Evolutionary conservation across 768 basidiomycete species (phyloP), one percentile per base, ranked within the genome.

Genomic region (Auriculariales sp.): DNA sequence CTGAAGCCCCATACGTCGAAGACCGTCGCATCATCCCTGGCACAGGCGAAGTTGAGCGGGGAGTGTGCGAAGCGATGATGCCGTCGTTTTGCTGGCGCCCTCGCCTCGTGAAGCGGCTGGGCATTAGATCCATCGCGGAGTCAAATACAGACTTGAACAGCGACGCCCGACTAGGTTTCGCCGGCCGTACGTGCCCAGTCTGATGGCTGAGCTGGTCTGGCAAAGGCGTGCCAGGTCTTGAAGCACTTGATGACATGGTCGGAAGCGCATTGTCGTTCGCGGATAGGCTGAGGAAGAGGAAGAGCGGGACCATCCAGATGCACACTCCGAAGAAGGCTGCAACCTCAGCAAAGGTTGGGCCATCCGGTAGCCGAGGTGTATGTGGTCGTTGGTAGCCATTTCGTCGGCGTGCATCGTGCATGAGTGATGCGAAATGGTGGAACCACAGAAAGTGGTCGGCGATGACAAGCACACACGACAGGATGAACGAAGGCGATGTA

Each of bases 201-300:
- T n/a, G 29, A 4, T 47, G 46, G 70, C n/a, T n/a, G n/a, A 28
- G 68, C 65, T 12, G 66, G 50, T 45, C 52, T 46, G 0, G 55
- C 44, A 61, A 56, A 44, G 19, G 55, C 10, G 32, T 45, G 3
- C 3, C 59, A 52, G 55, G n/a, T 55, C 47, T 31, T 58, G 61
- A 60, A 49, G 52, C 59, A 77, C 79, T 70, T 27, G 74, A 62
- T n/a, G 80, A 74, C 22, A 44, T 44, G 39, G 72, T 71, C 4
- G 95, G 95, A 14, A 98, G 73, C 2, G 93, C 89, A 58, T 98
- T 90, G 62, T 99, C 95, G 55, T 97, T 98, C 14, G 95, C 94
- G 54, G 89, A 93, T 48, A 99, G 69, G 59, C 91, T 94, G 51
- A 99, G 68, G 71, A 99, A 99, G 28, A 99, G 66, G 66, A 94